Evolutionary conservation across 805 yeast genomes (phyloP), one percentile per base, ranked within the genome.

Genomic region (Lipomyces anomalus): DNA sequence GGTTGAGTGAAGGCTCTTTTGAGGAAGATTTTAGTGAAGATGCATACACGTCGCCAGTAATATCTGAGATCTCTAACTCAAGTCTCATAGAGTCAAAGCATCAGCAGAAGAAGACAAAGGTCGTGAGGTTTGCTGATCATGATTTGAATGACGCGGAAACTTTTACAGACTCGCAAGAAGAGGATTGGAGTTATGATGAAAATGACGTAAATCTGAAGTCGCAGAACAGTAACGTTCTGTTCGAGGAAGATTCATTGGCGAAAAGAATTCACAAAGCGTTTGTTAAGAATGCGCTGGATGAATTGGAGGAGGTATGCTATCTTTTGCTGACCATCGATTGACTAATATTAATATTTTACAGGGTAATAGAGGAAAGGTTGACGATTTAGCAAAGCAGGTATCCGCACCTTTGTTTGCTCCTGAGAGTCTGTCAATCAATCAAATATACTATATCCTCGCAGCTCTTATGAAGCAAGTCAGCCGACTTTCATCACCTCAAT

Each of bases 241-340:
- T 26, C 30, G 30, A 26, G 11, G 11, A 13, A 13, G 38, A 38
- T 20, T 4, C 4, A 16, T 16, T 47, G 16, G 37, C 50, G 4
- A 33, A 38, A 22, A 40, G 50, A n/a, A 34, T 53, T 26, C 44
- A 58, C 46, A 50, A 44, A 39, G 53, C 74, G 35, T 74, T 74
- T 58, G 78, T 84, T 29, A 73, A 73, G 53, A 73, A 84, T 43
- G 92, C 90, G 24, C 66, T 86, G 52, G 84, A 79, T 40, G 75
- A 82, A 43, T 67, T 84, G 57, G 88, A 82, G 46, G 75, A 73
- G 68, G 72, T 72, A 64, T 62, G 74, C n/a, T 4, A 20, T 16
- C 42, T 67, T 48, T 33, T 40, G 30, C 30, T 47, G 38, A 34
- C 33, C 35, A 34, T 40, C 30, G 46, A 45, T 44, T 32, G 54